Percentiles rank a stretch among this genome's conserved stretches.
phyloP scores from a whole-genome alignment of 108 stramenopile genomes.

The Cylindrotheca closterium region DNA sequence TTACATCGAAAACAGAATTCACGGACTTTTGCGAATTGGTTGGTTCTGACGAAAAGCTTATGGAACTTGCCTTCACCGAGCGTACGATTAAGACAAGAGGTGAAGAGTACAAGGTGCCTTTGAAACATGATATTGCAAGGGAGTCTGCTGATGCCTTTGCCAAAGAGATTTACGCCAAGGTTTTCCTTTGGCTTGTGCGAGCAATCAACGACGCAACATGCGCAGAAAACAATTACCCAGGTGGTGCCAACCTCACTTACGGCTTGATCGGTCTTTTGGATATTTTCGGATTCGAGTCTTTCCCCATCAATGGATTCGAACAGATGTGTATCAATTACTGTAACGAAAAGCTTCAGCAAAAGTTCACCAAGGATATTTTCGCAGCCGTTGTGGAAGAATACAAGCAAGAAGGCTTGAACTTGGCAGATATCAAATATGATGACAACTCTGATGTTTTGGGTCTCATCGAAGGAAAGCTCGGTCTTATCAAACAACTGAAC shows the following conservation, averaged over 20 bases:
- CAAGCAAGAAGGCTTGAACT: constrained; percentile 87
- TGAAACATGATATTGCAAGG: constrained; percentile 63
- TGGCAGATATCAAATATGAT: constrained; percentile 84
- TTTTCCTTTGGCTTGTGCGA: constrained; percentile 85
- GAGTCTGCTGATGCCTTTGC: constrained; percentile 93
- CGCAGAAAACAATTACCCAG: constrained; percentile 52
- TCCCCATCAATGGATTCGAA: constrained; percentile 87
- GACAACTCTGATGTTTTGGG: constrained; percentile 93
- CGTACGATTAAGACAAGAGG: constrained; percentile 73
- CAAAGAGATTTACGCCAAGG: constrained; percentile 86
- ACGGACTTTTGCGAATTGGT: constrained; percentile 67
- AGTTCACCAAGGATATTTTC: constrained; percentile 89
- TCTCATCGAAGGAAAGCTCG: constrained; percentile 90
- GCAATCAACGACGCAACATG: constrained; percentile 80
- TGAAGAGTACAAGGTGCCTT: constrained; percentile 80
- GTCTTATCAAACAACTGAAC: constrained; percentile 90
- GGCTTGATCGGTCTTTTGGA: constrained; percentile 94
- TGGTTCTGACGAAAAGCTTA: constrained; percentile 50
- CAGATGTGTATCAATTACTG: constrained; percentile 95
- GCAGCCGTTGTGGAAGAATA: constrained; percentile 87
- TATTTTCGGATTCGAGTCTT: constrained; percentile 99
- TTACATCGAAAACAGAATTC: constrained; percentile 59
- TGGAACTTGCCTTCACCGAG: constrained; percentile 72
- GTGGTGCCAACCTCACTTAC: constrained; percentile 32
- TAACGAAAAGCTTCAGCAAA: constrained; percentile 91